Conservation (phyloP, 1,284 basidiomycete genomes). For the Ceratobasidium theobromae region DNA sequence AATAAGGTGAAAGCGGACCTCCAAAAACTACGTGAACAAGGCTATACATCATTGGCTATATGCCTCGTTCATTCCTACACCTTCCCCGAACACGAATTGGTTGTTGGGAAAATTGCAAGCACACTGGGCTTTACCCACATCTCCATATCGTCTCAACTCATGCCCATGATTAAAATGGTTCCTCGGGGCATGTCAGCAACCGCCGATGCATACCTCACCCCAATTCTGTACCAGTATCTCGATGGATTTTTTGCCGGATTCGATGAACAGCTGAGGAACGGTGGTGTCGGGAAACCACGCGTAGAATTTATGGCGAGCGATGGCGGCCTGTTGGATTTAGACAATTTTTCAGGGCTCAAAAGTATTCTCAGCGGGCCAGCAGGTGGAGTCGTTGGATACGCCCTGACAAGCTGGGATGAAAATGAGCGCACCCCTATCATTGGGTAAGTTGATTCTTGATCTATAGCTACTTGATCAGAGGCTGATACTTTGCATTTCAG, state of each 20-base stretch:
- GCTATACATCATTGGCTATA: slow-evolving; percentile 83
- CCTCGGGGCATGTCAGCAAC: slow-evolving; percentile 90
- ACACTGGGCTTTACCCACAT: slow-evolving; percentile 84
- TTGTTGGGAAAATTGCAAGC: slow-evolving; percentile 72
- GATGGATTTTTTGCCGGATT: slow-evolving; percentile 92
- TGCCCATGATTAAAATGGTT: slow-evolving; percentile 96
- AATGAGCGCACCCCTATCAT: slow-evolving; percentile 68
- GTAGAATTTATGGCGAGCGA: slow-evolving; percentile 88
- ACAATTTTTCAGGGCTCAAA: slow-evolving; percentile 85
- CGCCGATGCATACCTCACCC: slow-evolving; percentile 96
- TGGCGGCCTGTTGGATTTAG: slow-evolving; percentile 83
- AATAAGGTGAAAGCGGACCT: slow-evolving; percentile 59
- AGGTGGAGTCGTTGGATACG: slow-evolving; percentile 86
- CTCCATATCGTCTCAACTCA: slow-evolving; percentile 82
- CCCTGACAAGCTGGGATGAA: slow-evolving; percentile 79
- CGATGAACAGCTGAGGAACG: slow-evolving; percentile 63
- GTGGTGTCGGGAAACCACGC: slow-evolving; percentile 45
- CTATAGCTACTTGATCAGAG: not conserved
- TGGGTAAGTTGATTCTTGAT: slow-evolving; percentile 57
- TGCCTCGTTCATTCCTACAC: slow-evolving; percentile 93
- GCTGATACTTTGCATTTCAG: slow-evolving; percentile 43
- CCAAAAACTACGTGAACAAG: slow-evolving; percentile 66
- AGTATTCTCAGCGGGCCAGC: slow-evolving; percentile 87
- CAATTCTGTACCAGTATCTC: slow-evolving; percentile 83
- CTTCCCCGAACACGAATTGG: slow-evolving; percentile 76